A percentile compares a stretch with the other conserved stretches of the same genome.
phyloP scores from a whole-genome alignment of 805 yeast species.

The Barnettozyma sucrosica region DNA sequence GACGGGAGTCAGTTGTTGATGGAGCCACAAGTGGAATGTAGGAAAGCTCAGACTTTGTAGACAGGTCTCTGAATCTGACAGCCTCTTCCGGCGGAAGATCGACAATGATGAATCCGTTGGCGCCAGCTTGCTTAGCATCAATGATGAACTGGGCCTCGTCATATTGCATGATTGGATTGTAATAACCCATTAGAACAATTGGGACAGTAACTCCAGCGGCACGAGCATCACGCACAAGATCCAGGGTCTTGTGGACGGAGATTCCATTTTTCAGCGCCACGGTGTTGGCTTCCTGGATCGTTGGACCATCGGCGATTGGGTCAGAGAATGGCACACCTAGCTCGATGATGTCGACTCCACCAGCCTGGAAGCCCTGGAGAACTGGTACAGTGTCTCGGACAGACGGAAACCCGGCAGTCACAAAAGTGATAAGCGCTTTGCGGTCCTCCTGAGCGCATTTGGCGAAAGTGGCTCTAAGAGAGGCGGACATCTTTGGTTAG shows the following conservation, averaged over 20 bases:
- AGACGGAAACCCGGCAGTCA: constrained; percentile 93
- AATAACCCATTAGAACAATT: constrained; percentile 93
- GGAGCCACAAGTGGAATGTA: constrained; percentile 96
- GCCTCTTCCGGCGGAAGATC: constrained; percentile 99
- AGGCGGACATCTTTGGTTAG: constrained; percentile 27
- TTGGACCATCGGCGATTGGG: constrained; percentile 98
- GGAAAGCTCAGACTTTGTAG: constrained; percentile 63
- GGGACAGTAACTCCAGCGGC: constrained; percentile 82
- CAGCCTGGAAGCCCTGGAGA: constrained; percentile 82
- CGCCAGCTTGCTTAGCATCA: constrained; percentile 85
- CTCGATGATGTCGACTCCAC: constrained; percentile 94
- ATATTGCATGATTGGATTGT: constrained; percentile 84
- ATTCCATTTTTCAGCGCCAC: constrained; percentile 81
- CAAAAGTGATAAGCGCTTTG: constrained; percentile 82
- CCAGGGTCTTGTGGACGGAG: constrained; percentile 62
- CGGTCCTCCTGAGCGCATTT: constrained; percentile 62
- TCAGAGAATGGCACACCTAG: constrained; percentile 95
- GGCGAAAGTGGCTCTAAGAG: constrained; percentile 53
- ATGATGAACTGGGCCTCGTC: constrained; percentile 81
- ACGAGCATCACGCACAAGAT: constrained; percentile 71
- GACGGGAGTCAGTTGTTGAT: constrained; percentile 86
- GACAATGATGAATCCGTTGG: constrained; percentile 89
- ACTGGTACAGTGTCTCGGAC: constrained; percentile 84
- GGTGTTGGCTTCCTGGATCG: constrained; percentile 84
- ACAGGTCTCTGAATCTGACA: constrained; percentile 68